Base-by-base conservation (phyloP, 768 basidiomycete species). In the Calocera viscosa region DNA sequence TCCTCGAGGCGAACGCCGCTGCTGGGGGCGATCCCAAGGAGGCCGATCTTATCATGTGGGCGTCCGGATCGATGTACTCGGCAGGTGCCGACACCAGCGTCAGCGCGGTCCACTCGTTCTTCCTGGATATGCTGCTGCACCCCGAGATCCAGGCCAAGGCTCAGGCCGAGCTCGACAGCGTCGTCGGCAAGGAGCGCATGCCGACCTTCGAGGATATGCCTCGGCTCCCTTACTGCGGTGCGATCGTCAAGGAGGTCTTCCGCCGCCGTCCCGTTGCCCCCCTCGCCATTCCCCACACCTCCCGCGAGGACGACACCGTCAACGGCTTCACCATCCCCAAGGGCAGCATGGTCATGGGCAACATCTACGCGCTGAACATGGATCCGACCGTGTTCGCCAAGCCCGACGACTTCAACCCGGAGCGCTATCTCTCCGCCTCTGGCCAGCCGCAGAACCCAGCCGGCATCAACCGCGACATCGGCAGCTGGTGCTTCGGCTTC, bases 281-380 rank as follows among this genome's bases (percentile, higher is more conserved):
- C 26, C 77, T 10, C 78, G 80, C 78, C 65, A 78, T 81, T 0
- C 81, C 82, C 17, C 82, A 84, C 68, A 74, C 75, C 3, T 77
- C 80, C 1, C 74, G 74, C 34, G 78, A 82, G 30, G 53, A 60
- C 53, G 53, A 60, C 30, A 28, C 24, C 14, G 11, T 16, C 14
- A 60, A 60, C 26, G 53, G 53, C 22, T 60, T 28, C 53, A 60
- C 53, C 14, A 60, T 60, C 30, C 53, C 53, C 53, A 60, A 60
- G 53, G 53, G 53, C 22, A 60, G 53, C 53, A 60, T 60, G 53
- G 53, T 60, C 53, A 60, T 60, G 53, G 53, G 53, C 14, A 60
- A 60, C 53, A 60, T 60, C 53, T 60, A 65, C 1, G 68, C 72
- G 49, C 71, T 69, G 0, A 67, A 73, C 67, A 65, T 60, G 30